Evolutionary conservation across 495 filamentous ascomycete species (phyloP), one percentile per base, ranked within the genome.

Genomic region (Penicillium herquei): DNA sequence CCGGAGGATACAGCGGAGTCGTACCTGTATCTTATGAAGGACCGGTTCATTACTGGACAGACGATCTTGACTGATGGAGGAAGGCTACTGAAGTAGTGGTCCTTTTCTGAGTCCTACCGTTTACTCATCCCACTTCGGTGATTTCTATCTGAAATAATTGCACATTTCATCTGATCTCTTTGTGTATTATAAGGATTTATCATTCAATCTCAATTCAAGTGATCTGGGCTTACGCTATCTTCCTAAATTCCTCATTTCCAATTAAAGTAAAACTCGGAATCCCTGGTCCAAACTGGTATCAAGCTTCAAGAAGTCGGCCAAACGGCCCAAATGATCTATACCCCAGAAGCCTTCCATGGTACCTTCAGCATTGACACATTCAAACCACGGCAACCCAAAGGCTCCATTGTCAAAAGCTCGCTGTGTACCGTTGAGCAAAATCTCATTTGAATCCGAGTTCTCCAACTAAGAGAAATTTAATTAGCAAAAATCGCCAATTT

Each of bases 301-400:
- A 46, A 88, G 56, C 7, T 77, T 79, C 48, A 89, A 64, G 59
- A 83, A 81, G 54, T 80, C 72, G 17, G 70, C 70, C 12, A 87
- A 71, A 48, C 82, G 80, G 5, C 77, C 84, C 14, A 87, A 46
- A 59, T 87, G 82, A 68, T 87, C 84, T 40, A 88, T 78, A 0
- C 86, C 85, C 79, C 81, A 88, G 59, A 84, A 86, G 0, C 69
- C 68, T 48, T 88, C 81, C 32, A 58, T 83, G 53, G 74, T 61
- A 0, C 84, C 84, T 11, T 76, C 56, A 0, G 64, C 26, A 64
- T 85, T 80, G 17, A 75, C 76, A 73, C 82, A 82, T n/a, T 78
- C 74, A 57, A 84, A 77, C 84, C 84, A 89, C 0, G 86, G 86
- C 51, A 89, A 55, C 10, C 86, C 86, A 68, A 89, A 89, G 2